Base-by-base conservation (phyloP, 495 filamentous ascomycete species). In the Cudoniella acicularis region DNA sequence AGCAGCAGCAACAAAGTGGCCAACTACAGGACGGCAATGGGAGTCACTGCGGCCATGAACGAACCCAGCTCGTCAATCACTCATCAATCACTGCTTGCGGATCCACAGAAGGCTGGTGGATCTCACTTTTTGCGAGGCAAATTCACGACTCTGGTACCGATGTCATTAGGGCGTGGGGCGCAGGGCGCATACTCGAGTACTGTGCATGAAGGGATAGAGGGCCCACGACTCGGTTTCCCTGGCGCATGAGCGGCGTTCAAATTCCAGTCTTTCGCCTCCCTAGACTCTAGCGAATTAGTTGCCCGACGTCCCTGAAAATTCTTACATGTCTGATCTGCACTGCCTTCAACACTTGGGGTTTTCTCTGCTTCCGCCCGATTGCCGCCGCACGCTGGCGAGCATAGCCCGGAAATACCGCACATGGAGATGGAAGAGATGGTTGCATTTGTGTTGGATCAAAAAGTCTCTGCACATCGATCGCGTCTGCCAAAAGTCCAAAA, bases 241-340 rank as follows among this genome's bases (percentile, higher is more conserved):
- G n/a, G n/a, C n/a, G n/a, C n/a, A n/a, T n/a, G n/a, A n/a, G 43
- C 6, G 8, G 16, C 8, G 20, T 17, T 21, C 20, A 6, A 21
- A 17, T n/a, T 21, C 6, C 8, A 8, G 27, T 16, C 21, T 22
- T 57, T 50, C 16, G 42, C 61, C 47, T 46, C 47, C 49, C n/a
- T n/a, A 22, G 25, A 41, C 48, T 56, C 52, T 51, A 52, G 25
- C 63, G 63, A 65, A 65, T 65, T 59, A 42, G 40, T 52, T 11
- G 46, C 30, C 30, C n/a, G 2, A 36, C 10, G 63, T 65, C 25
- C 63, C 63, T 65, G 63, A 50, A 61, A 52, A 53, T 17, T 58
- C 20, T n/a, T n/a, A n/a, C 43, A 4, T 27, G 18, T 25, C 56
- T 49, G 63, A 65, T 59, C 59, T 62, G 36, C 58, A 61, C 58